Evolutionary conservation across 345 rosid genomes (phyloP).

Genomic region (Moricandia arvensis): DNA sequence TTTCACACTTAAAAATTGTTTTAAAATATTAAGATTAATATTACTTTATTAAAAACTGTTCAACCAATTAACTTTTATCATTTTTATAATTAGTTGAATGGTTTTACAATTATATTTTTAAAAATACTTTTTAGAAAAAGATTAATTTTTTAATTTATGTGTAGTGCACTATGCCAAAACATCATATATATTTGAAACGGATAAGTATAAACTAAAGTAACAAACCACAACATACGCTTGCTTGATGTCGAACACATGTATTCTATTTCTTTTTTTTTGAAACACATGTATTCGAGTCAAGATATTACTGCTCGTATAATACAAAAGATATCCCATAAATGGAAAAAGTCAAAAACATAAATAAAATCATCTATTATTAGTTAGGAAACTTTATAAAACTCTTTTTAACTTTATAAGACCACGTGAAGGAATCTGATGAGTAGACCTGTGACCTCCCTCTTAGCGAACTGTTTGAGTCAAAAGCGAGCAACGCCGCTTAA

Average conservation of each 20-base stretch:
- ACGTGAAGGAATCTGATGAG: conserved; percentile 39
- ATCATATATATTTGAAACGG: too few species aligned
- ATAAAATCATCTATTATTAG: background rate
- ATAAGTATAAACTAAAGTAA: too few species aligned
- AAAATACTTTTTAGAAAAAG: too few species aligned
- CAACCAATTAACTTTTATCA: too few species aligned
- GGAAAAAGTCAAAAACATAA: conserved; percentile 13
- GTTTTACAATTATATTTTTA: too few species aligned
- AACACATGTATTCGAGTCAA: background rate
- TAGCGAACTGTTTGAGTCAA: background rate
- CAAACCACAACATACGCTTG: background rate
- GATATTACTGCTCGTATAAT: background rate
- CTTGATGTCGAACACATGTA: background rate
- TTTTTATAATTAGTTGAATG: too few species aligned
- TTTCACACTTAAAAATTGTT: too few species aligned
- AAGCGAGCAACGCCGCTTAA: conserved; percentile 19
- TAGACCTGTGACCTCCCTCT: conserved; percentile 10
- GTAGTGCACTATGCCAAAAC: too few species aligned
- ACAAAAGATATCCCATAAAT: conserved; percentile 15
- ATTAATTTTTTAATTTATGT: too few species aligned
- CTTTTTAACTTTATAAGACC: conserved; percentile 23
- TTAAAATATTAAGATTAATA: too few species aligned
- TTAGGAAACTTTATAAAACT: background rate
- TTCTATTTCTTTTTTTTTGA: too few species aligned
- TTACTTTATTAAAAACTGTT: too few species aligned